Conservation (phyloP, 2,329 filamentous ascomycete species). For the Aspergillus fumigatus region DNA sequence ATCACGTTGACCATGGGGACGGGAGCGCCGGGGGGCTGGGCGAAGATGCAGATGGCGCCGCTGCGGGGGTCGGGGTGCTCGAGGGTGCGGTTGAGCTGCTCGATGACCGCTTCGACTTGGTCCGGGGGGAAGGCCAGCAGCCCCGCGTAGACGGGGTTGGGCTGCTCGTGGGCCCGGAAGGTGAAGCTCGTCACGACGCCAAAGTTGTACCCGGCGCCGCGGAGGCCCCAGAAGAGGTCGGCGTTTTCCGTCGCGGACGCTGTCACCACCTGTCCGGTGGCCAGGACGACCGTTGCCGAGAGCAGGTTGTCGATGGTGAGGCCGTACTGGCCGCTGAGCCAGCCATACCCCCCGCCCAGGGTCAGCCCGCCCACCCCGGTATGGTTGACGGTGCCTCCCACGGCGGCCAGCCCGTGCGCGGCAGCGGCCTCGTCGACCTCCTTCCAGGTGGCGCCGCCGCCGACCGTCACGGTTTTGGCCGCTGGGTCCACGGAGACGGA, state of each 20-base stretch:
- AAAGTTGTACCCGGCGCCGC: constrained; percentile 45
- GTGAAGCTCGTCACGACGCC: constrained; percentile 45
- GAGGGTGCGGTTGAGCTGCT: constrained; percentile 41
- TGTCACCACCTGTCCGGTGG: constrained; percentile 35
- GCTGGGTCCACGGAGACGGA: constrained; percentile 46
- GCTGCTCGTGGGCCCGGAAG: constrained; percentile 32
- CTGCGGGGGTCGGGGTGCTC: constrained; percentile 57
- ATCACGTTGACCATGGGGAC: constrained; percentile 28
- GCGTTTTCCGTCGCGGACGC: constrained; percentile 42
- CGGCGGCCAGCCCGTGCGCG: constrained; percentile 52
- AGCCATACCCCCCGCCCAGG: constrained; percentile 57
- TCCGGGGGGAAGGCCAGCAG: constrained; percentile 23
- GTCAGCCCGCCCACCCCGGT: constrained; percentile 59
- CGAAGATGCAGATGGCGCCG: constrained; percentile 25
- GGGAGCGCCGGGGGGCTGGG: constrained; percentile 27
- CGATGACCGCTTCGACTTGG: constrained; percentile 21
- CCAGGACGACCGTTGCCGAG: constrained; percentile 37
- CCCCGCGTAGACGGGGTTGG: constrained; percentile 30
- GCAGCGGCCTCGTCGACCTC: constrained; percentile 53
- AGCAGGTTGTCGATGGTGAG: constrained; percentile 50
- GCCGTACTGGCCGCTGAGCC: constrained; percentile 52
- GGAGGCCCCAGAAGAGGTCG: constrained; percentile 48
- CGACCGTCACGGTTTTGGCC: constrained; percentile 44
- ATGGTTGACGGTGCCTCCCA: constrained; percentile 60
- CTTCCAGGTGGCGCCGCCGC: constrained; percentile 53